Percentiles rank a stretch among this genome's conserved stretches.
Evolutionary conservation across 2,329 filamentous ascomycete genomes (phyloP).

Genomic region (Paecilomyces sp.): DNA sequence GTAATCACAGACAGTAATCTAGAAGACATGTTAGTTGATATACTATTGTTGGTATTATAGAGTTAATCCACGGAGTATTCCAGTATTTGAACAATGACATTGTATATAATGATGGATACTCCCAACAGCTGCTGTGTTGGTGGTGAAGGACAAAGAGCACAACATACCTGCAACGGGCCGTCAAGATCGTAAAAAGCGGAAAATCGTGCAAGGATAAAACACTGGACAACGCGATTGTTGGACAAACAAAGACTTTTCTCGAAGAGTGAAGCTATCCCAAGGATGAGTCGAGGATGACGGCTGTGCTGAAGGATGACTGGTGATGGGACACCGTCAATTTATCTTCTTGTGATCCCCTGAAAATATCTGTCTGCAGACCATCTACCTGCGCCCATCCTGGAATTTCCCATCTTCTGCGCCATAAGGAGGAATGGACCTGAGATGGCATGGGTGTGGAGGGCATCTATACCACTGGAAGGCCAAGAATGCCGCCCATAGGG

Average conservation of each 20-base stretch:
- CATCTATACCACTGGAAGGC: not conserved
- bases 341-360: not conserved
- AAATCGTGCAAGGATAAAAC: not conserved
- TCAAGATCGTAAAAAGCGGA: not conserved
- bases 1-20: not conserved
- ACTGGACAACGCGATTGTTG: not conserved
- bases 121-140: not conserved
- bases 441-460: not conserved
- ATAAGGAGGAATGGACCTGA: not conserved
- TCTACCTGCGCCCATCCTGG: not conserved
- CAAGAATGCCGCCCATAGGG: not conserved
- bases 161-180: not conserved
- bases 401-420: not conserved
- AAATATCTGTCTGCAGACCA: not conserved
- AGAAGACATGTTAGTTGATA: not conserved
- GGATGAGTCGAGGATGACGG: not conserved
- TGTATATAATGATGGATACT: not conserved
- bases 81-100: not conserved
- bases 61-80: not conserved
- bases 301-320: not conserved
- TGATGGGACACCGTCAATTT: not conserved
- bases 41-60: not conserved
- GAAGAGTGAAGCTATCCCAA: not conserved
- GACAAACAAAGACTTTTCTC: not conserved
- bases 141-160: not conserved